Evolutionary conservation across 768 basidiomycete genomes (phyloP), one percentile per base, ranked within the genome.

Genomic region (Boletus bicolor): DNA sequence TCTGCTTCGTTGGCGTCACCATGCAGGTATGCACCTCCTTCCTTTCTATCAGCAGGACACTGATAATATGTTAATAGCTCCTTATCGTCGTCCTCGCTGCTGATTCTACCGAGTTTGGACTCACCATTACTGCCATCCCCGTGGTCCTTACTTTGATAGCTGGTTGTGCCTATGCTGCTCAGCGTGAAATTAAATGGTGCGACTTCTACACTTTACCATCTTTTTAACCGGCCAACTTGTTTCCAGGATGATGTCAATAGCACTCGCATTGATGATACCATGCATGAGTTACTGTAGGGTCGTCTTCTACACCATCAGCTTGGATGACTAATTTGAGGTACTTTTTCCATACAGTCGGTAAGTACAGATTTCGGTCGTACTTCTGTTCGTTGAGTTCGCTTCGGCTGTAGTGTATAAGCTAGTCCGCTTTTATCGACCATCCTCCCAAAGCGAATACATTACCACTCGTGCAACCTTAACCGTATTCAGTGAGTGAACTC

Each of bases 41-140:
- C 6, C 26, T 37, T 21, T 41, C 28, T 11, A 14, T 43, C n/a
- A 21, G 42, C n/a, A 28, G n/a, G 38, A 10, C 26, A 7, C 28
- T 44, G 44, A 43, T 54, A 47, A 58, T 38, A 17, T 46, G 2
- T 34, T 17, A n/a, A 5, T 51, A 93, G 91, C 83, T 93, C 34
- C 81, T 93, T 54, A 93, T 93, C 59, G 72, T 93, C 24, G 91
- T 93, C 12, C 77, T 93, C 21, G 60, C 76, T 42, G 70, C 59
- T 36, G 72, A 83, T 64, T 83, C 85, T 0, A 82, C 86, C 4
- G 92, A 93, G 72, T 93, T 91, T 64, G 89, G 84, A 12, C 67
- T 93, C 24, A 93, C 92, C 3, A 80, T 93, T 48, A 81, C 87
- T 21, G 91, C 92, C 10, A 90, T 93, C 45, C 91, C 91, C 24